These are phyloP conservation scores for Acanthamoeba polyphaga DNA, from an alignment of 208 protist species.

Conservation along the genomic window DNA sequence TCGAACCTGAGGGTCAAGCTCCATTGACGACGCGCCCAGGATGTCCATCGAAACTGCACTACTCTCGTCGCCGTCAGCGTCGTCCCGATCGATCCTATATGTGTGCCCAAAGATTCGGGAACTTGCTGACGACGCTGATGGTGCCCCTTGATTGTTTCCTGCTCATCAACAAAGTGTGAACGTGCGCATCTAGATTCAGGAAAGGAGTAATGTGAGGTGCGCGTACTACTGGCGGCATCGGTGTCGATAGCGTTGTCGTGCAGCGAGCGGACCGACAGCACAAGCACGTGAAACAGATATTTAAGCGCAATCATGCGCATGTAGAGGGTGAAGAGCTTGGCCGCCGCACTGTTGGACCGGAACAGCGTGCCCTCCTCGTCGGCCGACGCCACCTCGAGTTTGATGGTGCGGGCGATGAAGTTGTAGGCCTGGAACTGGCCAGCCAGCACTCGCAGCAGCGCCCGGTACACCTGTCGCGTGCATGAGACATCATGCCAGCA, in stretches of 20 bases:
- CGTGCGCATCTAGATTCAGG: too few relatives aligned
- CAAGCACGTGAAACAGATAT: conserved; percentile 34
- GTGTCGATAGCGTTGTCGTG: conserved; percentile 33
- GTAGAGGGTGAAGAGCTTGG: conserved; percentile 11
- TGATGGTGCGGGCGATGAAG: not conserved
- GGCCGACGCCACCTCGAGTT: not conserved
- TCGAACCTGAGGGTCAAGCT: conserved; percentile 16
- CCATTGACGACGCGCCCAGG: not conserved
- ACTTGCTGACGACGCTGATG: not conserved
- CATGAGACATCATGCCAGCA: too few relatives aligned
- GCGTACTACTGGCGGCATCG: too few relatives aligned
- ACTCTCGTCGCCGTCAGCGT: not conserved
- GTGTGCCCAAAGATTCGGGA: not conserved
- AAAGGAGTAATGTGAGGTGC: too few relatives aligned
- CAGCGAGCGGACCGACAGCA: not conserved
- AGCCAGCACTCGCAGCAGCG: not conserved
- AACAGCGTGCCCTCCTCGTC: conserved; percentile 54
- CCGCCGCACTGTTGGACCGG: conserved; percentile 21
- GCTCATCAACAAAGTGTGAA: too few relatives aligned
- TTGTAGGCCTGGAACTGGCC: not conserved
- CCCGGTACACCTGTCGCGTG: not conserved
- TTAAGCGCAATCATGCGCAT: not conserved
- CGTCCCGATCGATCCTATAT: not conserved
- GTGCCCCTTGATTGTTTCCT: too few relatives aligned
- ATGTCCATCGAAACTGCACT: not conserved